Evolutionary conservation across 495 filamentous ascomycete species (phyloP), one percentile per base, ranked within the genome.

Genomic region (Hyaloscypha variabilis): DNA sequence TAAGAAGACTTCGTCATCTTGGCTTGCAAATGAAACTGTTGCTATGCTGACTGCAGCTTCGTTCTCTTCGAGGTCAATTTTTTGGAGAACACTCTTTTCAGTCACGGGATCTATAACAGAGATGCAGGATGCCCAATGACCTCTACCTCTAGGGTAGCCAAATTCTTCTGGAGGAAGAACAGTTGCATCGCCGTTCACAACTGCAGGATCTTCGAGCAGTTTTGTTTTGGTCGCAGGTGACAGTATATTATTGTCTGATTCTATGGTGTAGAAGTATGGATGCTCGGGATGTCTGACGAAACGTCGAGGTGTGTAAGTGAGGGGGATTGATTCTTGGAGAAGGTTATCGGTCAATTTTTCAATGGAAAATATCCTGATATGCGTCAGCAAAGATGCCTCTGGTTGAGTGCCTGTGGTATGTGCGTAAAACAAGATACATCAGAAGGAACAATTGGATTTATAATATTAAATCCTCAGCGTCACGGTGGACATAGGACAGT

Each of bases 51-150:
- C 88, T 10, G 94, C 94, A 0, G 93, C 91, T 75, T 98, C 93
- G 69, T 99, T 98, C 6, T 94, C 89, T 24, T 88, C 88, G 0
- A 99, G 77, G 53, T 98, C 90, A 39, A 97, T 84, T 10, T 84
- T 88, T 62, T 87, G 85, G 10, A 96, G 77, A 6, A 93, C 87
- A 1, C 80, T 77, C 69, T 94, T 92, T 39, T 91, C 83, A 50
- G 80, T 82, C 19, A 94, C 62, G 0, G 96, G 94, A 69, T 99
- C 96, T 23, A 98, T 82, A 17, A 97, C 82, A 69, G 91, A 90
- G 66, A 99, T 91, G 73, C 93, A 97, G 23, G 93, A 97, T 28
- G 96, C 93, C 96, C 96, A 99, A 67, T 96, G 89, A 17, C 92
- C 90, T 69, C 82, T 83, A 11, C 84, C 93, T 31, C 88, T 85